Evolutionary conservation across 2,329 filamentous ascomycete species (phyloP).

Genomic region (Phaeosphaeriaceae sp.): DNA sequence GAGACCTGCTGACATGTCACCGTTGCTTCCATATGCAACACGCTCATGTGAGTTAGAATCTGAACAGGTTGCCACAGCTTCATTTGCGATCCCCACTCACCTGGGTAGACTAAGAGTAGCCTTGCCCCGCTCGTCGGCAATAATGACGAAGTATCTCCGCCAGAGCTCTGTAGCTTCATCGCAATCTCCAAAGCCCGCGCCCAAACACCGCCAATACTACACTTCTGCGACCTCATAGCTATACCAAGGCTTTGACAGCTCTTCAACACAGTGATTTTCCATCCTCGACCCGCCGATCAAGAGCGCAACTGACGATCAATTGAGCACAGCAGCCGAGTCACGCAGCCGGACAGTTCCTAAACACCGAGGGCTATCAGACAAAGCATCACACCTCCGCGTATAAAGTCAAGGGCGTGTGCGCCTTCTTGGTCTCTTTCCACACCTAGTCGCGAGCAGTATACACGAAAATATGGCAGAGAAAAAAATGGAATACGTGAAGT

Average conservation of each 20-base stretch:
- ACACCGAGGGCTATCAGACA: not conserved
- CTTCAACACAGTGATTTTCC: not conserved
- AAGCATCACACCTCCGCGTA: not conserved
- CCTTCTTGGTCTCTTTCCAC: not conserved
- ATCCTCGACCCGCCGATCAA: not conserved
- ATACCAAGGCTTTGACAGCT: not conserved
- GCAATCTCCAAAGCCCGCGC: not conserved
- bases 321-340: not conserved
- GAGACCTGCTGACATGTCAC: not conserved
- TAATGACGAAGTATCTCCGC: not conserved
- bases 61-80: not conserved
- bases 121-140: not conserved
- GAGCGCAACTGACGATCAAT: not conserved
- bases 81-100: not conserved
- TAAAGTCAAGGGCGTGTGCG: not conserved
- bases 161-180: not conserved
- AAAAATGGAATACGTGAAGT: constrained; percentile 52
- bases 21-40: not conserved
- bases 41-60: not conserved
- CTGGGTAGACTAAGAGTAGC: not conserved
- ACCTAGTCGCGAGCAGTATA: not conserved
- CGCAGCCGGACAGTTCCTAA: not conserved
- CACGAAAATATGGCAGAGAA: constrained; percentile 36
- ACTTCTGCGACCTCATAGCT: not conserved
- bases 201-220: not conserved